Evolutionary conservation across 2,329 filamentous ascomycete genomes (phyloP), one percentile per base, ranked within the genome.

Genomic region (Beauveria brongniartii): DNA sequence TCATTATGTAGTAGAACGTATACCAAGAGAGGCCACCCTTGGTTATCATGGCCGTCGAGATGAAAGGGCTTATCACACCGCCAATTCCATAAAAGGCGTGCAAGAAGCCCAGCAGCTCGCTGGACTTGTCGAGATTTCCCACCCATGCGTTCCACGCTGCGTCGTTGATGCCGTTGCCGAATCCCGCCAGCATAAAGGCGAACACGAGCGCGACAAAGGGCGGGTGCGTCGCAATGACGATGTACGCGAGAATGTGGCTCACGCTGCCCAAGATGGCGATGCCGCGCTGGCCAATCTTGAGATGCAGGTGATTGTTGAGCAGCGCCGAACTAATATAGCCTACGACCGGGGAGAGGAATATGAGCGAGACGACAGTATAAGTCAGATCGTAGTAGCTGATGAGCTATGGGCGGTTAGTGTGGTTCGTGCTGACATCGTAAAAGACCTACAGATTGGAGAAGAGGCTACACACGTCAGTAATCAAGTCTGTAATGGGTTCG

Each of bases 1-100:
- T 84, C 86, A 91, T 89, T 48, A 91, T 74, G 68, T 90, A 91
- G 72, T 91, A 92, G 69, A 88, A 92, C 2, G 77, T 76, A 66
- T 87, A 90, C 89, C 89, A 92, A 0, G 77, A 77, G 55, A 87
- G 64, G 6, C 75, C 66, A 0, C 76, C 84, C 66, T 84, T 84
- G 0, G 85, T 85, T 43, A 91, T 83, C 79, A 92, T 82, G 0
- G 80, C 81, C 0, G 89, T 91, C 0, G 88, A 87, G 54, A 91
- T 80, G 3, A 91, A 70, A 0, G 89, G 89, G n/a, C 83, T 80
- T 0, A 91, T 73, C 0, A 88, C 84, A 0, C 86, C 89, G 0
- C 89, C 88, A 0, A 84, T 65, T 0, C 87, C 87, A 67, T 91
- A 92, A 55, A 82, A 82, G 0, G 82, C 86, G 66, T 91, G 88